Evolutionary conservation across 2,329 filamentous ascomycete species (phyloP).

Genomic region (Colletotrichum trifolii): DNA sequence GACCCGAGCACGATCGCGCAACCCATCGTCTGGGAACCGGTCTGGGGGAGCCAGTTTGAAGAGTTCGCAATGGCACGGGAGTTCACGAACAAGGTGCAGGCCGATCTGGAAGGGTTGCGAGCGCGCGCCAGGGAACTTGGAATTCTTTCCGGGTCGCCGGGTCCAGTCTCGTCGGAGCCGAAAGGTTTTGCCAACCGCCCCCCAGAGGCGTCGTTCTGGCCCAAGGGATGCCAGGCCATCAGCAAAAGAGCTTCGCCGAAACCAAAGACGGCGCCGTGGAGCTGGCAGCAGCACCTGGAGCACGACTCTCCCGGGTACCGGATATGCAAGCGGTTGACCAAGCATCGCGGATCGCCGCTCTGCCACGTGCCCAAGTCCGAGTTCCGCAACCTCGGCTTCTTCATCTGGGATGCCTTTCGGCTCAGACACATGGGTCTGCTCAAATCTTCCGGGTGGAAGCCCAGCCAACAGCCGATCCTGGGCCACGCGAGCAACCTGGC

Average conservation of each 20-base stretch:
- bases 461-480: not conserved
- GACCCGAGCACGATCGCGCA: not conserved
- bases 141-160: too few species aligned
- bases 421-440: not conserved
- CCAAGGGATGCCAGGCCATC: not conserved
- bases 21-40: not conserved
- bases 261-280: not conserved
- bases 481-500: not conserved
- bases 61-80: too few species aligned
- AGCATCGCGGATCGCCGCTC: not conserved
- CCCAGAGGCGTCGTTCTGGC: too few species aligned
- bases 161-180: too few species aligned
- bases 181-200: too few species aligned
- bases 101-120: too few species aligned
- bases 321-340: not conserved
- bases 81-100: too few species aligned
- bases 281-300: not conserved
- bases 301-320: not conserved
- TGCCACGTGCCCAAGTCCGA: not conserved
- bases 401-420: not conserved
- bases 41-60: too few species aligned
- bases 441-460: not conserved
- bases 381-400: not conserved
- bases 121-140: too few species aligned
- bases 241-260: not conserved